Base-by-base conservation (phyloP, 768 basidiomycete species). In the Trametes elegans region DNA sequence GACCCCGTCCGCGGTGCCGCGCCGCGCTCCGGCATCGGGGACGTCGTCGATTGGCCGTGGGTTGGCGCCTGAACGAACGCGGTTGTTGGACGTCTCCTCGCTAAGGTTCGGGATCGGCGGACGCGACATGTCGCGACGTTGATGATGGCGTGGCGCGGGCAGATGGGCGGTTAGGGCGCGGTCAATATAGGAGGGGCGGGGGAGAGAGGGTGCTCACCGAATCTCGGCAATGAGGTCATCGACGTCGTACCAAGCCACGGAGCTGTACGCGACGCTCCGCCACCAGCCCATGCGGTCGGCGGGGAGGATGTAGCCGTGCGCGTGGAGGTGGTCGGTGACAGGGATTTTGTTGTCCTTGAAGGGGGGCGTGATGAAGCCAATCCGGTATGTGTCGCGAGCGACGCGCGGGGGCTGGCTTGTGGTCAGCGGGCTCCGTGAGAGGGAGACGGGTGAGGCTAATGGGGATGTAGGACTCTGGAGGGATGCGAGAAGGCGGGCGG, bases 151-250 rank as follows among this genome's bases (percentile, higher is more conserved):
- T 5, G 34, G 31, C 7, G 43, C 50, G 29, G 55, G 50, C 31
- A 35, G 53, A 58, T 49, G 35, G 47, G 28, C 18, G 28, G 32
- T 18, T 32, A 43, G 35, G 29, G 16, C 18, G 24, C 23, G 21
- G 10, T 18, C 5, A 11, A 40, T 28, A 45, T 21, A 29, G n/a
- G 29, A 23, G 14, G 32, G 28, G 41, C 39, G 28, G 21, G 26
- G 58, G 21, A 31, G 43, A 44, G 26, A 53, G 45, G 29, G 39
- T 28, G 68, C 77, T 42, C 61, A 90, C 89, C 89, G 76, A 62
- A 90, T 90, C 68, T 90, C 88, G 18, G 88, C 88, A 63, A 90
- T 86, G 42, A 90, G 73, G 70, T 90, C 88, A 55, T 90, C 86
- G 44, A 90, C 79, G 32, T 79, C 71, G 66, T 89, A 90, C 87